phyloP scores from a whole-genome alignment of 352 stramenopile genomes.

The Phytopythium oedochilum region DNA sequence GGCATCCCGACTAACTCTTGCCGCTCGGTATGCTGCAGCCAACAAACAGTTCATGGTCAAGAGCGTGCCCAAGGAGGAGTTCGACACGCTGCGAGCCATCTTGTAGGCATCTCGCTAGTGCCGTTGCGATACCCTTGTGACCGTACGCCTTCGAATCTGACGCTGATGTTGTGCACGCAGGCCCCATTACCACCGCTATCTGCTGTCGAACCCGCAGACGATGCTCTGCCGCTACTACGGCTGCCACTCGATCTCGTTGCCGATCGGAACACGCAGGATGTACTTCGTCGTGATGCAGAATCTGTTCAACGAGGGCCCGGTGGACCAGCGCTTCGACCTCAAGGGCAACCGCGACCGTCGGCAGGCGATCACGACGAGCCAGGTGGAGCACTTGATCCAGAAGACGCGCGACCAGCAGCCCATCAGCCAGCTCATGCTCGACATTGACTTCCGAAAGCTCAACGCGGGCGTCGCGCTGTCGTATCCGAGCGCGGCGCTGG shows the following conservation, averaged over 20 bases:
- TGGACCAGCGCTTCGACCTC: conserved; percentile 80
- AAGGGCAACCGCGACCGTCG: conserved; percentile 79
- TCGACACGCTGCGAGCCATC: conserved; percentile 74
- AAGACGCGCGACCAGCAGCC: conserved; percentile 44
- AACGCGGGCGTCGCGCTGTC: conserved; percentile 52
- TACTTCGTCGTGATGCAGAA: conserved; percentile 90
- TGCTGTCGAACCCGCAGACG: conserved; percentile 68
- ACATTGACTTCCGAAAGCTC: conserved; percentile 85
- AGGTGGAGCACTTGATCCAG: conserved; percentile 66
- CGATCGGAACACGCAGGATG: conserved; percentile 79
- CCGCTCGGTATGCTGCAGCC: conserved; percentile 15
- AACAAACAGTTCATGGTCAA: conserved; percentile 90
- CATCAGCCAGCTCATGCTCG: conserved; percentile 79
- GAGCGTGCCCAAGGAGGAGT: conserved; percentile 83
- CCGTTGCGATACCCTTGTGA: background rate
- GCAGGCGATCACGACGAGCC: conserved; percentile 52
- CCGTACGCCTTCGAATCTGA: background rate
- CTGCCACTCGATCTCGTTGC: conserved; percentile 82
- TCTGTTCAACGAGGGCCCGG: conserved; percentile 70
- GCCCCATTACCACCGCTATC: conserved; percentile 75
- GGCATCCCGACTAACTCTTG: no score
- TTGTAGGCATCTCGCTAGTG: conserved; percentile 31
- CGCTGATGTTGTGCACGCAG: conserved; percentile 8
- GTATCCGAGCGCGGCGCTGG: conserved; percentile 24
- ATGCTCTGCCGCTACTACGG: conserved; percentile 81